phyloP scores from a whole-genome alignment of 306 rosid species.

The Malus domestica region ASM211411v1 NC_041802.1:22458001-22458500 shows the following conservation, averaged over 20 bases:
- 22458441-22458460: conserved; percentile 4
- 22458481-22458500: not conserved
- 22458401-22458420: conserved; percentile 94
- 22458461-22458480: not conserved
- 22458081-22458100: not conserved
- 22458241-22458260: not conserved
- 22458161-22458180: not conserved
- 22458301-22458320: not conserved
- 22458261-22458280: not conserved
- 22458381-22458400: conserved; percentile 86
- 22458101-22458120: not conserved
- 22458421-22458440: conserved; percentile 97
- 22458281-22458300: not conserved
- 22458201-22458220: not conserved
- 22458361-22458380: conserved; percentile 97
- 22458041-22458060: not conserved
- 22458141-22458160: not conserved
- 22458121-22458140: too few relatives aligned
- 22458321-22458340: not conserved
- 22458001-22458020: not conserved
- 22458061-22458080: not conserved
- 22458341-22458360: conserved; percentile 85
- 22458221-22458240: not conserved
- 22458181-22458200: not conserved
- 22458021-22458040: too few relatives aligned